Base-by-base conservation (phyloP, 495 filamentous ascomycete species). In the Podospora conica region DNA sequence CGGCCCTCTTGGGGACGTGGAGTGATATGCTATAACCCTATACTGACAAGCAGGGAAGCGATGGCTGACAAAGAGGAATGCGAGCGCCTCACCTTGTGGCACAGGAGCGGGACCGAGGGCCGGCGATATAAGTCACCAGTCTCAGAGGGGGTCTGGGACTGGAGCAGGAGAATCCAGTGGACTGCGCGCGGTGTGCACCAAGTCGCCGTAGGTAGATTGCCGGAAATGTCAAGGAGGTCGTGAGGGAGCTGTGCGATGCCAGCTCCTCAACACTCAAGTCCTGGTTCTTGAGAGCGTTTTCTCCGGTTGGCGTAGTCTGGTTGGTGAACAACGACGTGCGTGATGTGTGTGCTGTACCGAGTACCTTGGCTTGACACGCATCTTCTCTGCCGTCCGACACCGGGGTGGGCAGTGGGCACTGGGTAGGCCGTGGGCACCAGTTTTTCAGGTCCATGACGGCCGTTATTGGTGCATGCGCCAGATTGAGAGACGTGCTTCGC, bases 381-480 rank as follows among this genome's bases (percentile, higher is more conserved):
- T 48, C 40, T 48, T 48, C 3, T 2, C 3, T 18, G 40, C 40
- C 40, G 40, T 48, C 40, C 18, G 40, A 48, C 40, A 48, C 40
- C 40, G 40, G 40, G 40, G 40, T 48, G 31, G 20, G 11, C 60
- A 53, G 28, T 5, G 15, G 55, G n/a, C 4, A 24, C 15, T 56
- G 55, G n/a, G n/a, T n/a, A n/a, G 22, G 22, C 40, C 21, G 31
- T 27, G 9, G n/a, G 40, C 29, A 29, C n/a, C 25, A 9, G 11
- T 15, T 61, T 40, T 25, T 63, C 69, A 69, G 64, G 65, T 66
- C 70, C 70, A 67, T 71, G 63, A 68, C 48, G 53, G 27, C 40
- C 59, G 67, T 69, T 68, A 74, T 71, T 71, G 67, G 72, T 60
- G 68, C 64, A 69, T 31, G 70, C 65, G 25, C 33, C 70, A 68